Conservation (phyloP, 2,329 filamentous ascomycete species). For the Colletotrichum graminicola region DNA sequence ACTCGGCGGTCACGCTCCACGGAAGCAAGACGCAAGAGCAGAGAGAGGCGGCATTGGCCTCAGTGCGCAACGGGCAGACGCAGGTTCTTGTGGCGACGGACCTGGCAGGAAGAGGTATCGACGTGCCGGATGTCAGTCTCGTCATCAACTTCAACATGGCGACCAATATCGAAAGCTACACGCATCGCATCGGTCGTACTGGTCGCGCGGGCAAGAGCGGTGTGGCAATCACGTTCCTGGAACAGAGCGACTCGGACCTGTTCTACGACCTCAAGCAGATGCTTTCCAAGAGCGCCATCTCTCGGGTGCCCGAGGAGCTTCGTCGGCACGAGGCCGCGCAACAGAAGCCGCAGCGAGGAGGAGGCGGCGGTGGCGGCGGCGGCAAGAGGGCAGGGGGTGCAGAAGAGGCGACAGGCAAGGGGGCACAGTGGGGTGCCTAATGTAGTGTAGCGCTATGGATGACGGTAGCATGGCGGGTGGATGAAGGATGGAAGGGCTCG, state of each 20-base stretch:
- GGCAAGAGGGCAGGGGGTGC: slow-evolving; percentile 44
- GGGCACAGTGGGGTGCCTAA: slow-evolving; percentile 37
- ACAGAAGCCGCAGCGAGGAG: slow-evolving; percentile 70
- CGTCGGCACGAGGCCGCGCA: slow-evolving; percentile 92
- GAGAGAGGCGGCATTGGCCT: slow-evolving; percentile 89
- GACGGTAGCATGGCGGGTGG: slow-evolving; percentile 34
- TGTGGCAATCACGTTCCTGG: slow-evolving; percentile 95
- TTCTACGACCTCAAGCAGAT: slow-evolving; percentile 97
- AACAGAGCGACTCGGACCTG: slow-evolving; percentile 88
- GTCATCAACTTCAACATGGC: slow-evolving; percentile 99
- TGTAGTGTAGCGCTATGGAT: slow-evolving; percentile 31
- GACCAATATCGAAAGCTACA: slow-evolving; percentile 91
- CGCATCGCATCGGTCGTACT: slow-evolving; percentile 95
- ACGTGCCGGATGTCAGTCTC: slow-evolving; percentile 92
- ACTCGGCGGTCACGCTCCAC: slow-evolving; percentile 89
- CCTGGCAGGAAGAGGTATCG: slow-evolving; percentile 95
- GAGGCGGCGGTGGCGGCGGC: neutral
- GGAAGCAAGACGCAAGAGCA: slow-evolving; percentile 98
- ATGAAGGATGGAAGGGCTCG: slow-evolving; percentile 6
- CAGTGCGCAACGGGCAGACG: slow-evolving; percentile 83
- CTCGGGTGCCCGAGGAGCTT: slow-evolving; percentile 90
- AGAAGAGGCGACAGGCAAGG: slow-evolving; percentile 37
- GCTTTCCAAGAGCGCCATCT: slow-evolving; percentile 89
- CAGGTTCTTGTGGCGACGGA: slow-evolving; percentile 96
- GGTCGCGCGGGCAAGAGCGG: slow-evolving; percentile 97